Evolutionary conservation across 2,329 filamentous ascomycete species (phyloP).

Genomic region (Fusarium pseudocircinatum): DNA sequence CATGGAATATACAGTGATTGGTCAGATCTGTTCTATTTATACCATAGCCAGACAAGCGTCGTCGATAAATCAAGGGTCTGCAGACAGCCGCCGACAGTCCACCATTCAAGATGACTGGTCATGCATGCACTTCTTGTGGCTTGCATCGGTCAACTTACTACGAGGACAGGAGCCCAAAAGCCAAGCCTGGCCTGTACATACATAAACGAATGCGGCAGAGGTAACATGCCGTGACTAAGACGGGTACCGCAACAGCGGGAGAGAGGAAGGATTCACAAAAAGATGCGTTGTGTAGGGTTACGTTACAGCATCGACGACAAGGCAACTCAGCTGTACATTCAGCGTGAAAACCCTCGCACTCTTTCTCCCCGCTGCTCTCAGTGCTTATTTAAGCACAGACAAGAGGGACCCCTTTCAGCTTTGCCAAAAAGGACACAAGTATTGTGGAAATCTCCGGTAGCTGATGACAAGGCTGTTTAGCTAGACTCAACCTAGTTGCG

Average conservation of each 20-base stretch:
- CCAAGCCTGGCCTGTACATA: constrained; percentile 1
- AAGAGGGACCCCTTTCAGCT: neutral
- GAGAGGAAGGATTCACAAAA: neutral
- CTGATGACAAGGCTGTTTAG: constrained; percentile 10
- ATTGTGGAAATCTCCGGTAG: constrained; percentile 11
- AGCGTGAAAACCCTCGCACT: neutral
- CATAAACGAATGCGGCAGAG: constrained; percentile 4
- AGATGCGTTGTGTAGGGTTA: constrained; percentile 15
- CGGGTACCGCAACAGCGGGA: constrained; percentile 14
- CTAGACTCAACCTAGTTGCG: neutral
- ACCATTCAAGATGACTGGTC: neutral
- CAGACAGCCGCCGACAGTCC: neutral
- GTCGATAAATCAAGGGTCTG: neutral
- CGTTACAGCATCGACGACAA: constrained; percentile 20
- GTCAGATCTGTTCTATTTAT: neutral
- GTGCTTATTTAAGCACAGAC: neutral
- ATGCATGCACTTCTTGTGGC: constrained; percentile 8
- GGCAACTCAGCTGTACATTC: constrained; percentile 8
- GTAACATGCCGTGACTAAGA: constrained; percentile 1
- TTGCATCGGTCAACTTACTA: constrained; percentile 2
- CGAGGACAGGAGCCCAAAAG: neutral
- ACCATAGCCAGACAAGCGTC: neutral
- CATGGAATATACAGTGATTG: neutral
- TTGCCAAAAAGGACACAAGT: neutral
- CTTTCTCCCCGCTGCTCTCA: neutral